Percentiles rank a stretch among this genome's conserved stretches.
phyloP scores from a whole-genome alignment of 1,139 yeast species.

The Suhomyces ambrosiae region DNA sequence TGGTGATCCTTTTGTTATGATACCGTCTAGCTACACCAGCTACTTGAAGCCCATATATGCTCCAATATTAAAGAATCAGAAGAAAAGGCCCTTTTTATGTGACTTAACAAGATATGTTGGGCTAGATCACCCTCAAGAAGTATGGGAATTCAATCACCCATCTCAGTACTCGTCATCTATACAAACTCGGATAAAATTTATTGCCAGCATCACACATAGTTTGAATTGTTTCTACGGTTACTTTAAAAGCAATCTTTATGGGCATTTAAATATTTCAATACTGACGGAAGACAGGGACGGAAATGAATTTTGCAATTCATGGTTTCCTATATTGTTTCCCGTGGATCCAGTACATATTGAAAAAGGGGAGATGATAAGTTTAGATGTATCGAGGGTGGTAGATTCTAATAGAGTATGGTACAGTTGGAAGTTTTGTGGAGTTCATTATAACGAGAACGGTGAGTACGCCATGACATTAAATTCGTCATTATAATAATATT shows the following conservation, averaged over 20 bases:
- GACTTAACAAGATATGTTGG: conserved; percentile 54
- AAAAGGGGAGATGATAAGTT: conserved; percentile 50
- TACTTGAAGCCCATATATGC: conserved; percentile 67
- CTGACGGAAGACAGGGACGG: conserved; percentile 9
- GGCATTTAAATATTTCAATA: conserved; percentile 47
- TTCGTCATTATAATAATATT: not conserved
- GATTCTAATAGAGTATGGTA: conserved; percentile 60
- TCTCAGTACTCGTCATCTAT: conserved; percentile 9
- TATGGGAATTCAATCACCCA: conserved; percentile 63
- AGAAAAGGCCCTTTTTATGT: conserved; percentile 61
- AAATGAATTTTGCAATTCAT: conserved; percentile 44
- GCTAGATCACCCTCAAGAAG: conserved; percentile 36
- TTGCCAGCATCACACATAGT: conserved; percentile 55
- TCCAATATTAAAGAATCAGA: conserved; percentile 35
- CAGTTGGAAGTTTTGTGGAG: conserved; percentile 58
- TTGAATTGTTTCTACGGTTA: conserved; percentile 78
- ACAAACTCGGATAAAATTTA: conserved; percentile 12
- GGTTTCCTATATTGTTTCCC: conserved; percentile 76
- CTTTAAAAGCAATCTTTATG: conserved; percentile 68
- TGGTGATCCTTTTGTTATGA: conserved; percentile 40
- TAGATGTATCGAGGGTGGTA: conserved; percentile 41
- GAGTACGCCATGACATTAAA: conserved; percentile 4
- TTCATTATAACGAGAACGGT: conserved; percentile 24
- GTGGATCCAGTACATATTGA: conserved; percentile 49
- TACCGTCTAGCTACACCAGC: conserved; percentile 66